Conservation (phyloP, 768 basidiomycete species). For the Suillus clintonianus region DNA sequence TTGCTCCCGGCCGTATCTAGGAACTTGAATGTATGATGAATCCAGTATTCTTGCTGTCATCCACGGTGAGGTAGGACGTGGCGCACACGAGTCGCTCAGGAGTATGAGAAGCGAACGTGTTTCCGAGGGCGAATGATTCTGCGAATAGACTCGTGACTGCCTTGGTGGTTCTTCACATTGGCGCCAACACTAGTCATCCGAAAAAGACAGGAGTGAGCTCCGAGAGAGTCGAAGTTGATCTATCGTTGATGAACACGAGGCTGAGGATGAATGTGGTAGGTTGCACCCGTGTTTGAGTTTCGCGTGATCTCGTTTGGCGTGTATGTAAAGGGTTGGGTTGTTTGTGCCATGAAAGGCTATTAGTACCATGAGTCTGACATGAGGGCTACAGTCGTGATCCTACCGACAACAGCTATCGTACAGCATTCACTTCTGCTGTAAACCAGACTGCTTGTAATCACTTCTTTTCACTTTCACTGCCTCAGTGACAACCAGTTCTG, state of each 20-base stretch:
- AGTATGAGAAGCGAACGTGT: neutral
- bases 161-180: too few species aligned
- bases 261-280: neutral
- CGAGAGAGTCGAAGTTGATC: neutral
- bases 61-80: neutral
- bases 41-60: neutral
- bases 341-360: neutral
- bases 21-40: neutral
- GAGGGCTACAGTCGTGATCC: conserved; percentile 1
- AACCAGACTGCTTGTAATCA: conserved; percentile 6
- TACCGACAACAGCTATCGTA: neutral
- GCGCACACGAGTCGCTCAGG: neutral
- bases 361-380: neutral
- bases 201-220: neutral
- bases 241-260: conserved; percentile 1
- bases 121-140: neutral
- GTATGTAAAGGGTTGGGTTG: conserved; percentile 4
- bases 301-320: neutral
- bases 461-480: conserved; percentile 3
- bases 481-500: neutral
- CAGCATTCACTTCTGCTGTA: neutral
- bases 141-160: too few species aligned
- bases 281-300: neutral
- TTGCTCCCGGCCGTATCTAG: neutral
- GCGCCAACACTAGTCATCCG: neutral